Evolutionary conservation across 768 basidiomycete genomes (phyloP).

Genomic region (Pholiota conissans): DNA sequence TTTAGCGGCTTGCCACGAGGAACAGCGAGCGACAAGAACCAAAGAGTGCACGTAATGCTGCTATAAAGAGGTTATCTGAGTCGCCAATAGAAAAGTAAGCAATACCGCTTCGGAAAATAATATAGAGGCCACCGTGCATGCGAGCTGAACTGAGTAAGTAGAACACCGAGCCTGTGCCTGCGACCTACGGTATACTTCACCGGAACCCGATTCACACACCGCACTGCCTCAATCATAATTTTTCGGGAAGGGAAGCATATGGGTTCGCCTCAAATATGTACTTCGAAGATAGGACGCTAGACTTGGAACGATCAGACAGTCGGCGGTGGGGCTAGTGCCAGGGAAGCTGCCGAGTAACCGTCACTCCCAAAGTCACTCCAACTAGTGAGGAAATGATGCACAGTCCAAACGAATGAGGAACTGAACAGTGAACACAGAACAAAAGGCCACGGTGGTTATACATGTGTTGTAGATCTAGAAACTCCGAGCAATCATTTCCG

Average conservation of each 20-base stretch:
- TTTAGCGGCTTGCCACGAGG: background rate
- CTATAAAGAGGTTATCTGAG: background rate
- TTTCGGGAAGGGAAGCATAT: background rate
- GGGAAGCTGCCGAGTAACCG: background rate
- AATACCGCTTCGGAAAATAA: conserved; percentile 3
- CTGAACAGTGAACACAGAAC: background rate
- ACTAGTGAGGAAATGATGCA: background rate
- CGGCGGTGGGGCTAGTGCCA: conserved; percentile 1
- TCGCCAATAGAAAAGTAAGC: background rate
- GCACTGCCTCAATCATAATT: background rate
- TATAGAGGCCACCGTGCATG: background rate
- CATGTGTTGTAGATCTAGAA: background rate
- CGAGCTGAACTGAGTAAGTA: background rate
- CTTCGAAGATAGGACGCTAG: background rate
- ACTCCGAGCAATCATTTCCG: conserved; percentile 9
- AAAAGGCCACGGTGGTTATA: background rate
- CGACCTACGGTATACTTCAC: background rate
- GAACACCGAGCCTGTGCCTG: background rate
- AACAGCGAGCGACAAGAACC: background rate
- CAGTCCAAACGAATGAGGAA: background rate
- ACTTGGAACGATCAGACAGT: background rate
- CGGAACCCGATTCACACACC: background rate
- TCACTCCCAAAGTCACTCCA: background rate
- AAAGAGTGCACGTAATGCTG: background rate
- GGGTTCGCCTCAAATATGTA: background rate